These are phyloP conservation scores for Xylaria grammica DNA, from an alignment of 495 filamentous ascomycete species.

Conservation along the genomic window DNA sequence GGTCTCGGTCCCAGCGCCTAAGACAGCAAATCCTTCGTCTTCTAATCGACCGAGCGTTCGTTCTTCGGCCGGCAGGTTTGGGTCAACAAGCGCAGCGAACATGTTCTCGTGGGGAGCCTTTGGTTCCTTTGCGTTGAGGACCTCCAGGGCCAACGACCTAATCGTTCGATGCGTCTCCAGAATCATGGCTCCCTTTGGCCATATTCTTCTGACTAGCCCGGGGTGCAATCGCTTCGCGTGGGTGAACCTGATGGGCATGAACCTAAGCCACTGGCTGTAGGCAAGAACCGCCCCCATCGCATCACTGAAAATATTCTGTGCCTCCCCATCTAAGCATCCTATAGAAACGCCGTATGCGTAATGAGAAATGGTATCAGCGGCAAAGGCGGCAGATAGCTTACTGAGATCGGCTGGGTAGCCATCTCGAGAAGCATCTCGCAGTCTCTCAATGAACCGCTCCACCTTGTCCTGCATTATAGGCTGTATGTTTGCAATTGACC, in stretches of 20 bases:
- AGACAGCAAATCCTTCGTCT: constrained; percentile 30
- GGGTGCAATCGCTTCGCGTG: too few relatives aligned
- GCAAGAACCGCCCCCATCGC: too few relatives aligned
- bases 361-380: too few relatives aligned
- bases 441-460: neutral
- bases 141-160: too few relatives aligned
- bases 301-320: too few relatives aligned
- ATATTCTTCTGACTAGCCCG: too few relatives aligned
- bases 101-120: constrained; percentile 4
- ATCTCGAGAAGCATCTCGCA: neutral
- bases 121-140: neutral
- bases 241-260: too few relatives aligned
- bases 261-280: too few relatives aligned
- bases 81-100: neutral
- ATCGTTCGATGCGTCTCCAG: too few relatives aligned
- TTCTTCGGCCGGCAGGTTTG: neutral
- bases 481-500: neutral
- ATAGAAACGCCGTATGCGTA: too few relatives aligned
- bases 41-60: constrained; percentile 17
- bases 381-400: neutral
- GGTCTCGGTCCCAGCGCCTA: constrained; percentile 38
- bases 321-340: too few relatives aligned
- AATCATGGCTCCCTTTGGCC: too few relatives aligned
- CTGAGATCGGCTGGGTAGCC: neutral
- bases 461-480: neutral